A percentile compares a stretch with the other conserved stretches of the same genome.
Conservation (phyloP, 805 yeast genomes). For the Myxozyma neotropica region DNA sequence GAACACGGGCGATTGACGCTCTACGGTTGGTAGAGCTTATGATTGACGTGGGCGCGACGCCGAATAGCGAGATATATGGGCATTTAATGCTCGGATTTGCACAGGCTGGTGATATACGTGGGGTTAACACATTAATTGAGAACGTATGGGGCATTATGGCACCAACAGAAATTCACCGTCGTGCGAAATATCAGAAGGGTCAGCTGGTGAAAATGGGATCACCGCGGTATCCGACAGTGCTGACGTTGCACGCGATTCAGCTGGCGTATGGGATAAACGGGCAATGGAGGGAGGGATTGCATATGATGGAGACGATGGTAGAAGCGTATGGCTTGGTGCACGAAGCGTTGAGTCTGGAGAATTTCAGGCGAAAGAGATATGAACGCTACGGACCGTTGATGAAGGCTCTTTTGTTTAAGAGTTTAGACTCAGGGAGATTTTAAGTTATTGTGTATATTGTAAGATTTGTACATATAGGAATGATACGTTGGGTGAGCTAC, state of each 20-base stretch:
- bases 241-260: slow-evolving; percentile 14
- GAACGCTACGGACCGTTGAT: background rate
- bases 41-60: slow-evolving; percentile 39
- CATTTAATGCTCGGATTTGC: slow-evolving; percentile 40
- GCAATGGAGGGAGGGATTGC: background rate
- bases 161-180: background rate
- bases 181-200: background rate
- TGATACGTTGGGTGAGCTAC: too few relatives aligned
- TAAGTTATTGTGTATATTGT: too few relatives aligned
- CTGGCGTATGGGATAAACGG: slow-evolving; percentile 18
- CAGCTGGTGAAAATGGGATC: background rate
- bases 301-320: slow-evolving; percentile 1
- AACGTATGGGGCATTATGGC: slow-evolving; percentile 39
- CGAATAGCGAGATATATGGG: slow-evolving; percentile 43
- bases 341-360: background rate
- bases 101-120: slow-evolving; percentile 37
- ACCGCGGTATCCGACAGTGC: slow-evolving; percentile 19
- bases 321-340: slow-evolving; percentile 1
- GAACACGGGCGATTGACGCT: slow-evolving; percentile 22
- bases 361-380: background rate
- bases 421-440: background rate
- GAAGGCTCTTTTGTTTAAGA: background rate
- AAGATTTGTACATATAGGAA: background rate
- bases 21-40: slow-evolving; percentile 37
- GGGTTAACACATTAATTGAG: slow-evolving; percentile 33